Base-by-base conservation (phyloP, 2,329 filamentous ascomycete genomes). In the Fusarium clavum region DNA sequence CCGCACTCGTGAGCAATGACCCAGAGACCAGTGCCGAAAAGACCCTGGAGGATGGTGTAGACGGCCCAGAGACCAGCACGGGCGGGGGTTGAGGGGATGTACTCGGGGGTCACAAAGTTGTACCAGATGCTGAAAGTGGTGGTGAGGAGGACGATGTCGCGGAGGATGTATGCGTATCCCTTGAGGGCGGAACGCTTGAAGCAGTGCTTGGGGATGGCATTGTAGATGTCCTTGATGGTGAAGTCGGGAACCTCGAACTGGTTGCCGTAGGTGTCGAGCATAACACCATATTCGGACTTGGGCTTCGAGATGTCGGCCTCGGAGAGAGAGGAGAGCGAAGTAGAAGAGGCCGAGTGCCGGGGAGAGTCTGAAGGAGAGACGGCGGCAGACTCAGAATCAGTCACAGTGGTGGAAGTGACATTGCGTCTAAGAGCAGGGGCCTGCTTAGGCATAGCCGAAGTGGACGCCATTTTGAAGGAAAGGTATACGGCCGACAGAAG, bases 151-250 rank as follows among this genome's bases (percentile, higher is more conserved):
- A 84, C 81, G 47, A 97, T 80, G 82, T 99, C 96, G 68, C 95
- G 91, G 77, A 90, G 87, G 76, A 98, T 94, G 82, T 98, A 98
- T 77, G 80, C 83, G 79, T 98, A 85, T 72, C 94, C 92, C 72
- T 84, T 89, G 71, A 89, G 79, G 67, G 88, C 92, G 48, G 93
- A 97, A 67, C 96, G 92, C 85, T 98, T 87, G 82, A 92, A 98
- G 88, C 96, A 99, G 87, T 98, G 96, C 83, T 94, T 94, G 71
- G 96, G 96, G 74, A 99, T 99, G 80, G 96, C 96, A 83, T 97
- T 92, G 77, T 94, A 91, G 79, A 99, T 95, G 79, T 99, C 89
- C 87, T 97, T 97, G 87, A 99, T 97, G 79, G 94, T 97, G 86
- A 92, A 99, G 83, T 98, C 91, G 73, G 96, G 96, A 61, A 97